Percentiles rank a stretch among this genome's conserved stretches.
Conservation (phyloP, 306 rosid genomes). For the Luffa acutangula region DNA sequence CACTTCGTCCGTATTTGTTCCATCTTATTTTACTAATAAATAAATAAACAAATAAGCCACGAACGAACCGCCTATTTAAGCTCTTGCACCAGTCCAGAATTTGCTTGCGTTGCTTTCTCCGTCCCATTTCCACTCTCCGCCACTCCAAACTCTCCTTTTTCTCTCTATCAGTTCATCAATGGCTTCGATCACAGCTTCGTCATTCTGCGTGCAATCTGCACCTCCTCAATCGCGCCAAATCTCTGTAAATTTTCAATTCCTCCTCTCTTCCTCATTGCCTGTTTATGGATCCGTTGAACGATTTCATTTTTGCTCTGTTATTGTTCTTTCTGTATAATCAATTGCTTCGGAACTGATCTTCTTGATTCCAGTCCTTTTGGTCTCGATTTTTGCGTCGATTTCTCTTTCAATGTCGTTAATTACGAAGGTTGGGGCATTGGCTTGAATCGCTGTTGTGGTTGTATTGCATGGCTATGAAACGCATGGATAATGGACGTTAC, state of each 20-base stretch:
- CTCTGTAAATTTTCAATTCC: neutral
- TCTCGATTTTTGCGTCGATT: neutral
- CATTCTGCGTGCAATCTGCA: neutral
- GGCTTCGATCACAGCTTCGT: constrained; percentile 3
- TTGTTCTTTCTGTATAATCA: neutral
- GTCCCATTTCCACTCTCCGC: neutral
- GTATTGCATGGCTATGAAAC: neutral
- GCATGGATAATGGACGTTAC: neutral
- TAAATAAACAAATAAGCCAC: neutral
- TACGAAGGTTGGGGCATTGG: neutral
- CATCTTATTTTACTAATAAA: neutral
- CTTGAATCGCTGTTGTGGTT: neutral
- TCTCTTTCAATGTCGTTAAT: neutral
- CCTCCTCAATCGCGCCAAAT: neutral
- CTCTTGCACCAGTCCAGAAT: neutral
- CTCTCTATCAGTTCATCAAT: neutral
- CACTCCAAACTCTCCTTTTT: neutral
- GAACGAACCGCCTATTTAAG: neutral
- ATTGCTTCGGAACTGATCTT: neutral
- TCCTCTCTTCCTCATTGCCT: neutral
- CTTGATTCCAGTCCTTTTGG: neutral
- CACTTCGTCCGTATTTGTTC: neutral
- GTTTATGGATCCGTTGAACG: neutral
- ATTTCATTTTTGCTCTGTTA: neutral
- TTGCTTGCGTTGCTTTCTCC: neutral